Percentiles rank a stretch among this genome's conserved stretches.
These are phyloP conservation scores for Chamaecrista fasciculata DNA, from an alignment of 306 rosid species.

Conservation along the genomic window DNA sequence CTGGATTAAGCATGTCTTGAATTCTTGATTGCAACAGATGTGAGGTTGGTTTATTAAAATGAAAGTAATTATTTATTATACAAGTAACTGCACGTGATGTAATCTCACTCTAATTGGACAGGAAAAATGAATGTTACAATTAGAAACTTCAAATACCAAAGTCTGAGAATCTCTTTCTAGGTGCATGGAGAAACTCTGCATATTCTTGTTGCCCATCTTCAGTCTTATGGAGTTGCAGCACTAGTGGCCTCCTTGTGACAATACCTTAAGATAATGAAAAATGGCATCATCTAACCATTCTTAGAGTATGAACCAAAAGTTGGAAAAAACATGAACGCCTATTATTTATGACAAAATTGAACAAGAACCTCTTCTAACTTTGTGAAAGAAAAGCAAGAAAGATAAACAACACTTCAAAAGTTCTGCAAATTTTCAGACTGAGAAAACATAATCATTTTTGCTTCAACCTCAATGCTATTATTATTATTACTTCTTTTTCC, in stretches of 20 bases:
- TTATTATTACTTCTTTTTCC: no score
- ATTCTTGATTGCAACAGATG: background rate
- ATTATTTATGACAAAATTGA: background rate
- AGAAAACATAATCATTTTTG: no score
- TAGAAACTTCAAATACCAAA: conserved; percentile 54
- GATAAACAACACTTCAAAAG: background rate
- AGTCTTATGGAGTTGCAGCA: conserved; percentile 90
- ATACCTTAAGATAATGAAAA: conserved; percentile 54
- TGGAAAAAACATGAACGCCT: background rate
- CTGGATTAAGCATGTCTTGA: background rate
- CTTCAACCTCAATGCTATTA: no score
- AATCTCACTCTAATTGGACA: background rate
- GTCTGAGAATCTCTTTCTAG: conserved; percentile 73
- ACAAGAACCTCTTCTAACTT: background rate
- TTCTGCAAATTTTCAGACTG: background rate
- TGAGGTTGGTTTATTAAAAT: conserved; percentile 11
- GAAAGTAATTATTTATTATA: background rate
- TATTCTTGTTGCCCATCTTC: conserved; percentile 71
- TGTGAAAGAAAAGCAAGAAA: background rate
- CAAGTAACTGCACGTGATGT: background rate
- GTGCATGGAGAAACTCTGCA: conserved; percentile 95
- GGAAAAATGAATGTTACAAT: conserved; percentile 13
- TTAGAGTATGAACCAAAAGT: background rate
- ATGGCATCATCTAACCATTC: conserved; percentile 8
- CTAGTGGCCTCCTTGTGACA: conserved; percentile 94